Evolutionary conservation across 805 yeast species (phyloP), one percentile per base, ranked within the genome.

Genomic region (Saccharomycopsis guyanensis): DNA sequence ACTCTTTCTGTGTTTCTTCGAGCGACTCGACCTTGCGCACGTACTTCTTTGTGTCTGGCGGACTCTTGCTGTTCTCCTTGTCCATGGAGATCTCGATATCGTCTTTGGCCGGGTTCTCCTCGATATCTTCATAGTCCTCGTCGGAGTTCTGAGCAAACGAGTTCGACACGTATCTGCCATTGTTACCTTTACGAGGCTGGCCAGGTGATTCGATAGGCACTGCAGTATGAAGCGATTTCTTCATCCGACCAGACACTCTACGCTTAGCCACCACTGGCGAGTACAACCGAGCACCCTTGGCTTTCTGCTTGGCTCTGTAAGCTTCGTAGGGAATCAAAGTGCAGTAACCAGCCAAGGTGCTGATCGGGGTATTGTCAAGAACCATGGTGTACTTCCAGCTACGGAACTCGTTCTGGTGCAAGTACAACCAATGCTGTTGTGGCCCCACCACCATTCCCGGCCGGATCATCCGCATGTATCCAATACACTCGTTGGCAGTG

Each of bases 371-470:
- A 48, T 75, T 73, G 50, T 87, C 87, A 29, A 88, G 60, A 16
- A 80, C 80, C 95, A 85, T 88, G 8, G 96, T 87, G 57, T 81
- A 86, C 62, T 87, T 76, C 97, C 98, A 93, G 58, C 88, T 96
- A 58, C 97, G 75, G 64, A 93, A 93, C 56, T 89, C 96, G 63
- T 87, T 82, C 64, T 93, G 98, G 62, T 93, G 96, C 53, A 93
- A 73, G 60, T 93, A 93, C 49, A 93, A 72, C 98, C 98, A 93
- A 67, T 93, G 98, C 62, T 93, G 98, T 64, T 93, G 98, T 2
- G 98, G 98, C 0, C 98, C 98, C 25, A 93, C 98, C n/a, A 93
- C 97, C 98, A 93, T 93, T 36, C 98, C 98, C 0, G 98, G 98
- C 55, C 98, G 77, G 53, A 93, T 73, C 76, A 93, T 85, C 62